Percentiles rank a stretch among this genome's conserved stretches.
phyloP scores from a whole-genome alignment of 441 rosid species.

The Macaranga tanarius region DNA sequence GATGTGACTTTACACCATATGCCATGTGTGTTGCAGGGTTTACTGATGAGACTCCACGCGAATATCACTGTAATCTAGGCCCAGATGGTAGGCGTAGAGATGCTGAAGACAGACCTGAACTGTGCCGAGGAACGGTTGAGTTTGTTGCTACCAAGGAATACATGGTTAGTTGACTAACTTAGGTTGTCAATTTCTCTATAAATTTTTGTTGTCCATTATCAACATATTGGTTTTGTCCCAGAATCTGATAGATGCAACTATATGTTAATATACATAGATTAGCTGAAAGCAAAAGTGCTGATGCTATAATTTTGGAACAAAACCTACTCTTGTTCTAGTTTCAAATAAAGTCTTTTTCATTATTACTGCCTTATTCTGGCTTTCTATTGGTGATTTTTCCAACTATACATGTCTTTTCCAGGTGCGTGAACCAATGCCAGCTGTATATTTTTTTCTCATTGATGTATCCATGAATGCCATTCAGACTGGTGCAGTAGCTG shows the following conservation, averaged over 20 bases:
- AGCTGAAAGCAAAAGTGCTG: background rate
- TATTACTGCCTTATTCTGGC: background rate
- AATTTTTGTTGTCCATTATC: background rate
- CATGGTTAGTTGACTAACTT: constrained; percentile 50
- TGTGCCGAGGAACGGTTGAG: constrained; percentile 84
- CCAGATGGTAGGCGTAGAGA: constrained; percentile 93
- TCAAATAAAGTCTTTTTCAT: constrained; percentile 25
- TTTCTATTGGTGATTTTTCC: constrained; percentile 6
- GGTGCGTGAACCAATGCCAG: constrained; percentile 95
- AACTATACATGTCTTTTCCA: constrained; percentile 46
- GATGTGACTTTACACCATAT: background rate
- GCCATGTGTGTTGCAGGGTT: constrained; percentile 47
- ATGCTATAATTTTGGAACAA: background rate
- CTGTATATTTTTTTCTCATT: constrained; percentile 73
- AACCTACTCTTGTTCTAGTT: constrained; percentile 15
- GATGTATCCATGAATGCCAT: constrained; percentile 86
- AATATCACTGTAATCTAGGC: constrained; percentile 84
- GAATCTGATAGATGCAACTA: background rate
- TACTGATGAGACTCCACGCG: constrained; percentile 81
- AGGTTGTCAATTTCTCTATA: background rate
- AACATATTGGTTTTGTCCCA: background rate
- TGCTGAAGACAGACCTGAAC: constrained; percentile 88
- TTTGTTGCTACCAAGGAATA: constrained; percentile 81
- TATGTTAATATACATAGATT: background rate
- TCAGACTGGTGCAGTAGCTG: constrained; percentile 89